These are phyloP conservation scores for Immersiporthe knoxdaviesiana DNA, from an alignment of 2,329 filamentous ascomycete species.

Conservation along the genomic window DNA sequence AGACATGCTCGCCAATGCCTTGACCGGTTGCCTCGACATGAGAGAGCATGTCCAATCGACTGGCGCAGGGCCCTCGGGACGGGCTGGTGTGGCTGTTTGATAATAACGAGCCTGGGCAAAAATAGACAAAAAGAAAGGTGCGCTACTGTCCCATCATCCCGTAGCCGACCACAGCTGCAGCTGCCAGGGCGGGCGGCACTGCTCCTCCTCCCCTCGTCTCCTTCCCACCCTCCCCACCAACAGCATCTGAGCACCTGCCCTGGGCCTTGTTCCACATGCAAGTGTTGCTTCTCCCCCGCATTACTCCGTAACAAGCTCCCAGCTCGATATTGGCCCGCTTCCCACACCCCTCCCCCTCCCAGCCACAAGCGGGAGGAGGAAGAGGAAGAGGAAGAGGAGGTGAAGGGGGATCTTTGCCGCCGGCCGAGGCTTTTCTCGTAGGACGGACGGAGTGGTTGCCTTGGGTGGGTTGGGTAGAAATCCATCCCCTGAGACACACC, in stretches of 20 bases:
- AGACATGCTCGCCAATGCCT: not conserved
- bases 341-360: not conserved
- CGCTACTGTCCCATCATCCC: not conserved
- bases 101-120: not conserved
- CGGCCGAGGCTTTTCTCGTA: not conserved
- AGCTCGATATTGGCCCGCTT: slow-evolving; percentile 3
- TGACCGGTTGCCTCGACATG: not conserved
- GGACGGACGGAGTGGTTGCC: not conserved
- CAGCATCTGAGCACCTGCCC: not conserved
- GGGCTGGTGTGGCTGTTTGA: not conserved
- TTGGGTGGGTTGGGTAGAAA: not conserved
- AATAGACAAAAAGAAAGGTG: not conserved
- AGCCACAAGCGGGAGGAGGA: not conserved
- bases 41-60: not conserved
- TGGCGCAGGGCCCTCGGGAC: not conserved
- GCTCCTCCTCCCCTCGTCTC: too few species aligned
- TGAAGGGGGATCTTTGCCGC: not conserved
- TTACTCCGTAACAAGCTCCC: not conserved
- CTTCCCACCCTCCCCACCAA: not conserved
- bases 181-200: not conserved
- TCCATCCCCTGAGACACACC: not conserved
- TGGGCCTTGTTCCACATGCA: not conserved
- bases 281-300: slow-evolving; percentile 6
- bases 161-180: not conserved
- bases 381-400: not conserved